Percentiles rank a stretch among this genome's conserved stretches.
These are phyloP conservation scores for Sanghuangporus sanghuang DNA, from an alignment of 1,284 basidiomycete species.

Conservation along the genomic window DNA sequence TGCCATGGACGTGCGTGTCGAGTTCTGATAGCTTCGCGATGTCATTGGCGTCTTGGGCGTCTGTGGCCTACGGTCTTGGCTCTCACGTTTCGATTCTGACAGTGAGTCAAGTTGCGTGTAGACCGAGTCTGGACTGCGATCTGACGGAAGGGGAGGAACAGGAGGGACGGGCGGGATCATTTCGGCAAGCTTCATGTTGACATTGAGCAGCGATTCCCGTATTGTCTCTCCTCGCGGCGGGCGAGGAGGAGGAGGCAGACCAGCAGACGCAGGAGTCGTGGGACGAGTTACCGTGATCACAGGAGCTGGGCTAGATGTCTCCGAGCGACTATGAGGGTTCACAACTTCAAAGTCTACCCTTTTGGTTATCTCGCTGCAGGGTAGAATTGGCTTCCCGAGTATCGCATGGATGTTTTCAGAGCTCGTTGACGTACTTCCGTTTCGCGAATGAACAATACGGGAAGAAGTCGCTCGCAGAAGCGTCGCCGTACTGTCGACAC, in stretches of 20 bases:
- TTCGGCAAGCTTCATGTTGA: background rate
- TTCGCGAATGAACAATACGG: conserved; percentile 5
- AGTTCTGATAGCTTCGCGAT: background rate
- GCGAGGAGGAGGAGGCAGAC: conserved; percentile 10
- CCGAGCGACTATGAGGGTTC: background rate
- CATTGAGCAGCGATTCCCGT: conserved; percentile 1
- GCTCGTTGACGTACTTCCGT: conserved; percentile 4
- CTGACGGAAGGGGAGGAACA: conserved; percentile 1
- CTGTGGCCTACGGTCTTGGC: background rate
- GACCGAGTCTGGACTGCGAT: background rate
- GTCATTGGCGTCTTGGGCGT: conserved; percentile 9
- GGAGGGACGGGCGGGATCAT: background rate
- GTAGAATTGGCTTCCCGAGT: conserved; percentile 10
- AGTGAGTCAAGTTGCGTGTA: background rate
- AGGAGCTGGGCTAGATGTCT: conserved; percentile 9
- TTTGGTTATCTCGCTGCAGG: conserved; percentile 3
- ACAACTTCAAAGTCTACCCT: background rate
- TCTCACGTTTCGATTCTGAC: background rate
- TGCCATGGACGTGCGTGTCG: background rate
- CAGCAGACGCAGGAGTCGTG: background rate
- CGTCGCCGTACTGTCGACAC: conserved; percentile 11
- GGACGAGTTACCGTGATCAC: conserved; percentile 4
- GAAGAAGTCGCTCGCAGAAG: conserved; percentile 1
- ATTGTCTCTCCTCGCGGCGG: background rate
- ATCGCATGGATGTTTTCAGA: conserved; percentile 7